These are phyloP conservation scores for Cupressus sempervirens DNA, from an alignment of 75 land plant species.

Conservation along the genomic window DNA sequence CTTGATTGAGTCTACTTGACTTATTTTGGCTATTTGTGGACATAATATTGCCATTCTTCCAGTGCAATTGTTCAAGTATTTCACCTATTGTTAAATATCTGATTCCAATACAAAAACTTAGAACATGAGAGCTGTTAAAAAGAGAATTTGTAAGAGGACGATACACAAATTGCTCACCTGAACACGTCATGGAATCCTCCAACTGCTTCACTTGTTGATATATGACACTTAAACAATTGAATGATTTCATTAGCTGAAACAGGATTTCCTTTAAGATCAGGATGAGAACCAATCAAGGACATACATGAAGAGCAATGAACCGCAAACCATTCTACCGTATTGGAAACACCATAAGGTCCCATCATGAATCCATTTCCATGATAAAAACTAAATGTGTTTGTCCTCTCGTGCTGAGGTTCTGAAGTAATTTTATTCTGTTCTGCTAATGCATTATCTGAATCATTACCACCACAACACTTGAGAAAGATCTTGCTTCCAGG, in stretches of 20 bases:
- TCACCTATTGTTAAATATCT: neutral
- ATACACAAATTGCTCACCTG: constrained; percentile 37
- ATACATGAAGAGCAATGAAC: constrained; percentile 55
- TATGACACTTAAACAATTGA: constrained; percentile 62
- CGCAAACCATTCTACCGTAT: constrained; percentile 57
- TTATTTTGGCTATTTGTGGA: neutral
- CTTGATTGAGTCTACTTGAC: too few relatives aligned
- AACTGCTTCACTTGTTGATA: constrained; percentile 47
- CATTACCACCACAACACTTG: neutral
- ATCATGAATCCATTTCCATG: constrained; percentile 72
- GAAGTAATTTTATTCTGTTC: neutral
- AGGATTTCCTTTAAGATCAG: constrained; percentile 24
- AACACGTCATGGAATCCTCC: constrained; percentile 47
- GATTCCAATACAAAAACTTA: neutral
- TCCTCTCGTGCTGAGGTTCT: neutral
- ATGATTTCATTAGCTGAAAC: constrained; percentile 57
- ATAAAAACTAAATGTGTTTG: constrained; percentile 1
- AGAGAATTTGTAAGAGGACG: neutral
- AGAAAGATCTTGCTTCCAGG: neutral
- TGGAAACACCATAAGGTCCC: constrained; percentile 31
- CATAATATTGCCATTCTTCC: neutral
- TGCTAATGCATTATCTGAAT: neutral
- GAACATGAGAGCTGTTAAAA: neutral
- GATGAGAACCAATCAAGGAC: constrained; percentile 56
- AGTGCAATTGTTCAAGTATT: neutral